phyloP scores from a whole-genome alignment of 345 rosid genomes.

The Arabidopsis suecica region DNA sequence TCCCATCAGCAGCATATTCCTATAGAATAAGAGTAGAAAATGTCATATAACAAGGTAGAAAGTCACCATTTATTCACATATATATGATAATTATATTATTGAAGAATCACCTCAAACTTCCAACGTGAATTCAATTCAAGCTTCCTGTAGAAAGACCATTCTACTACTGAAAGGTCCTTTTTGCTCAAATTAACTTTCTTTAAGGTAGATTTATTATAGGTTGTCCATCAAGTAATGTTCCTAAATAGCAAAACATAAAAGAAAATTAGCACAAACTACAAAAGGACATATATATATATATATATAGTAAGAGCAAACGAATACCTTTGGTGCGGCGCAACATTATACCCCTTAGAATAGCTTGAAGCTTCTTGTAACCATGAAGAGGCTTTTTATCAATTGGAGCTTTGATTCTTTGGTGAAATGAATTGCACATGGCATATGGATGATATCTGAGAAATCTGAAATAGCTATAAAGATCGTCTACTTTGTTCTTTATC shows the following conservation, averaged over 20 bases:
- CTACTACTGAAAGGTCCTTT: slow-evolving; percentile 72
- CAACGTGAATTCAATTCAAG: slow-evolving; percentile 74
- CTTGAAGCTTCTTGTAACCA: slow-evolving; percentile 96
- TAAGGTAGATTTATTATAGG: slow-evolving; percentile 86
- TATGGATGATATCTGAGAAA: slow-evolving; percentile 87
- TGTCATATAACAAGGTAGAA: not conserved
- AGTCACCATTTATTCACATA: not conserved
- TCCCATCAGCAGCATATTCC: slow-evolving; percentile 88
- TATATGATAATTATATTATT: not conserved
- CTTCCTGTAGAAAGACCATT: slow-evolving; percentile 70
- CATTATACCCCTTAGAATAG: slow-evolving; percentile 80
- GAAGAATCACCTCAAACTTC: slow-evolving; percentile 63
- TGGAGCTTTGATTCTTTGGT: slow-evolving; percentile 56
- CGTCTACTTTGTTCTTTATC: slow-evolving; percentile 79
- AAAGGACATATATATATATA: slow-evolving; percentile 15
- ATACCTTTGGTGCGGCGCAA: slow-evolving; percentile 91
- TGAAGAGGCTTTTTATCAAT: slow-evolving; percentile 60
- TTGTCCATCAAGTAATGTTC: slow-evolving; percentile 74
- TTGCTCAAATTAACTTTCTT: slow-evolving; percentile 60
- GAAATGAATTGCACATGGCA: slow-evolving; percentile 60
- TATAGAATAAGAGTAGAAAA: slow-evolving; percentile 32
- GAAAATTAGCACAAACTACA: slow-evolving; percentile 1
- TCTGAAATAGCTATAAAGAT: slow-evolving; percentile 89
- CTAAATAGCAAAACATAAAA: slow-evolving; percentile 49
- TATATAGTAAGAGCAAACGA: not conserved